phyloP scores from a whole-genome alignment of 306 rosid species.

The Lathyrus aphaca region DNA sequence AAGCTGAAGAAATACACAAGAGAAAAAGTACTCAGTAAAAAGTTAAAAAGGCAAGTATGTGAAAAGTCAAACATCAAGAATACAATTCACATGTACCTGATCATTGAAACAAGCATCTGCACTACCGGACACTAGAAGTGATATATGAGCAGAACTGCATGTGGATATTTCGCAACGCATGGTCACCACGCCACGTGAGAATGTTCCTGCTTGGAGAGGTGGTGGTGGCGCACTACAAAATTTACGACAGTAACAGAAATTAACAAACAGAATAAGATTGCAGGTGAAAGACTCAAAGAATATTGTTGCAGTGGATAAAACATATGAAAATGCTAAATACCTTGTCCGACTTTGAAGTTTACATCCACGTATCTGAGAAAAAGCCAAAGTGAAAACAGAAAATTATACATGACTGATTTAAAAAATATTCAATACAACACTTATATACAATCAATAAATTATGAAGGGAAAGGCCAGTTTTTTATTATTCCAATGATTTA shows the following conservation, averaged over 20 bases:
- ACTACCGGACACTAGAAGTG: slow-evolving; percentile 89
- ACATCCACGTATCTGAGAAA: slow-evolving; percentile 79
- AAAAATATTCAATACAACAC: slow-evolving; percentile 25
- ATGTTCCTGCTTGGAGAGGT: slow-evolving; percentile 95
- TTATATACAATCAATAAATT: slow-evolving; percentile 11
- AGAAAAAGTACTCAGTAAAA: slow-evolving; percentile 7
- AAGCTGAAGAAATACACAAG: slow-evolving; percentile 53
- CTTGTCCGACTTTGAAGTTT: slow-evolving; percentile 89
- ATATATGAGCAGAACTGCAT: slow-evolving; percentile 83
- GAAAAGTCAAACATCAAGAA: slow-evolving; percentile 24
- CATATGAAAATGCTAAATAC: slow-evolving; percentile 48
- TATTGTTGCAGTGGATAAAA: slow-evolving; percentile 1
- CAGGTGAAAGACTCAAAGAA: not conserved
- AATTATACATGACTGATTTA: slow-evolving; percentile 29
- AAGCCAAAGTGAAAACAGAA: slow-evolving; percentile 35
- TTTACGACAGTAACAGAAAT: slow-evolving; percentile 37
- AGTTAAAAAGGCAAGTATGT: slow-evolving; percentile 7
- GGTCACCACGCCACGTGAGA: slow-evolving; percentile 96
- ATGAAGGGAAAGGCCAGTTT: slow-evolving; percentile 7
- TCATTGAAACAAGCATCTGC: slow-evolving; percentile 94
- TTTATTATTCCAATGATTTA: slow-evolving; percentile 25
- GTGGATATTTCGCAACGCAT: slow-evolving; percentile 95
- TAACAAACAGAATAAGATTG: slow-evolving; percentile 26
- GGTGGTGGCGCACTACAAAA: slow-evolving; percentile 90
- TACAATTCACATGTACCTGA: slow-evolving; percentile 62